phyloP scores from a whole-genome alignment of 257 asterid species.

The Gentiana straminea region DNA sequence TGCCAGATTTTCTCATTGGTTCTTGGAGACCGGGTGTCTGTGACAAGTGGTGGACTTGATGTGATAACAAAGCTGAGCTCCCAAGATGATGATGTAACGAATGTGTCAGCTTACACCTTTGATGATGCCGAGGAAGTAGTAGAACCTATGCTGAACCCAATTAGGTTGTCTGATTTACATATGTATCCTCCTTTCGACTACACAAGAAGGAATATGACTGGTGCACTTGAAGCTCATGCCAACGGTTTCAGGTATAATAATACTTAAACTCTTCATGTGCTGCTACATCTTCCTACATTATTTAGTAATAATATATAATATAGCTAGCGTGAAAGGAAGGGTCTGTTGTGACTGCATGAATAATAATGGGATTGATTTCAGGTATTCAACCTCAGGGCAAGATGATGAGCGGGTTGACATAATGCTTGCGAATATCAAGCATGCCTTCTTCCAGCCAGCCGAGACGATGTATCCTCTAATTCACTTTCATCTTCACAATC shows the following conservation, averaged over 20 bases:
- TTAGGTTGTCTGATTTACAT: slow-evolving; percentile 51
- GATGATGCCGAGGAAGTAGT: slow-evolving; percentile 54
- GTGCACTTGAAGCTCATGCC: slow-evolving; percentile 57
- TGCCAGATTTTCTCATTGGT: slow-evolving; percentile 44
- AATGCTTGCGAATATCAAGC: slow-evolving; percentile 52
- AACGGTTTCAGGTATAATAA: slow-evolving; percentile 45
- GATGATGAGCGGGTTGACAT: slow-evolving; percentile 49
- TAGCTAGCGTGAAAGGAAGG: no score
- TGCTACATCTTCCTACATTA: neutral
- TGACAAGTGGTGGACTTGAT: slow-evolving; percentile 29
- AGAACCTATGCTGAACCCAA: slow-evolving; percentile 34
- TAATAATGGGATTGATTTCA: slow-evolving; percentile 29
- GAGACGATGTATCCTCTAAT: slow-evolving; percentile 70
- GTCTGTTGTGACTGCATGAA: neutral
- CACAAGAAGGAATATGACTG: slow-evolving; percentile 44
- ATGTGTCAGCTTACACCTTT: slow-evolving; percentile 40
- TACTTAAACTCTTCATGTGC: neutral
- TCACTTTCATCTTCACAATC: slow-evolving; percentile 68
- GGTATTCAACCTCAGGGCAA: slow-evolving; percentile 51
- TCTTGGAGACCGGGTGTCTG: slow-evolving; percentile 60
- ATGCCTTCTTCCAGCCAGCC: slow-evolving; percentile 76
- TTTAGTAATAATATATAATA: no score
- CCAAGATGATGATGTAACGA: slow-evolving; percentile 32
- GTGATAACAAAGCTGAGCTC: slow-evolving; percentile 38
- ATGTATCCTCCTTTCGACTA: slow-evolving; percentile 72